phyloP scores from a whole-genome alignment of 2,329 filamentous ascomycete species.

The Alternaria novae-zelandiae region DNA sequence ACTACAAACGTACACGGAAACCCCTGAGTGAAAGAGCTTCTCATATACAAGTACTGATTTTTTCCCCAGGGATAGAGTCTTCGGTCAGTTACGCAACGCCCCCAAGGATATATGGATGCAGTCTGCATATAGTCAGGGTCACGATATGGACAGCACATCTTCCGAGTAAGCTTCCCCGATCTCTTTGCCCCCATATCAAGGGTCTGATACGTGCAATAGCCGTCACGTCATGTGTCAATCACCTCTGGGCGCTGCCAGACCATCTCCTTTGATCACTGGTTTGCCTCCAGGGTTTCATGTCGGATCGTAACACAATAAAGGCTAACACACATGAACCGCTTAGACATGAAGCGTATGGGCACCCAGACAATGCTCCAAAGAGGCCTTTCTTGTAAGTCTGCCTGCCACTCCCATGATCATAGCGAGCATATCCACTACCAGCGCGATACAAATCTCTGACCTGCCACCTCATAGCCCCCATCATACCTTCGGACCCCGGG shows the following conservation, averaged over 20 bases:
- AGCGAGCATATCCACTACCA: not conserved
- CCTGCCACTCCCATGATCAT: not conserved
- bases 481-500: not conserved
- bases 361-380: not conserved
- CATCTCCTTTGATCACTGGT: not conserved
- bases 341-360: not conserved
- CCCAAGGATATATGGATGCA: not conserved
- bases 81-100: not conserved
- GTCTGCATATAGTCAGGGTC: not conserved
- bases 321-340: not conserved
- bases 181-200: not conserved
- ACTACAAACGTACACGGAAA: not conserved
- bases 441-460: not conserved
- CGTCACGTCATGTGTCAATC: not conserved
- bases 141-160: not conserved
- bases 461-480: not conserved
- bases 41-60: not conserved
- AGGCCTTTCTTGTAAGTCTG: not conserved
- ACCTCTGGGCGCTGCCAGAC: not conserved
- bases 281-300: not conserved
- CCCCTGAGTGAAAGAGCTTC: not conserved
- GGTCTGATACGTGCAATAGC: not conserved
- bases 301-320: not conserved
- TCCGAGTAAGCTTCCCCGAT: not conserved
- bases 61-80: not conserved